phyloP scores from a whole-genome alignment of 2,329 filamentous ascomycete species.

The Didymella pinodella region DNA sequence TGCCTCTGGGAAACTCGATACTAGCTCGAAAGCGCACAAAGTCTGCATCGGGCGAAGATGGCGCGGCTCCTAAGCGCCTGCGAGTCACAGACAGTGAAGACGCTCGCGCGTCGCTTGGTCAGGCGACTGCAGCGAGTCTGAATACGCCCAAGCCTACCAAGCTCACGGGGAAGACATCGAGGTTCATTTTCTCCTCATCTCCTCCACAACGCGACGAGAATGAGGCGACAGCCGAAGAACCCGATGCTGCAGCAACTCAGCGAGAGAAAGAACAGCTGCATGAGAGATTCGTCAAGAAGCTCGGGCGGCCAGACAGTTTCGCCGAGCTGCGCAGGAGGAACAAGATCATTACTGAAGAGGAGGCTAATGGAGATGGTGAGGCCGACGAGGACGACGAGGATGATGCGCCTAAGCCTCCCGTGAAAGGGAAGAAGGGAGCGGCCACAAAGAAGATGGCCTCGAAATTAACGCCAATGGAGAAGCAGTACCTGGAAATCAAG shows the following conservation, averaged over 20 bases:
- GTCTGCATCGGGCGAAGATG: constrained; percentile 52
- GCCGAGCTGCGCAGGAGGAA: constrained; percentile 70
- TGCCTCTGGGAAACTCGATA: constrained; percentile 3
- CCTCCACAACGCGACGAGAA: constrained; percentile 47
- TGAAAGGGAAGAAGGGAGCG: constrained; percentile 60
- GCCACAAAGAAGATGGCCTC: constrained; percentile 73
- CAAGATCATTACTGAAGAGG: constrained; percentile 63
- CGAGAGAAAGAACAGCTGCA: constrained; percentile 76
- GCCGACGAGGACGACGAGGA: constrained; percentile 66
- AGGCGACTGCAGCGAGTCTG: constrained; percentile 32
- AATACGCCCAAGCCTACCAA: constrained; percentile 46
- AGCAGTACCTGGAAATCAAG: constrained; percentile 94
- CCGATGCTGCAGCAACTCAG: constrained; percentile 61
- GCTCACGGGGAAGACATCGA: constrained; percentile 61
- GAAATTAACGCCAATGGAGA: constrained; percentile 94
- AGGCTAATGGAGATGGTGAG: constrained; percentile 58
- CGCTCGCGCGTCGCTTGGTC: constrained; percentile 33
- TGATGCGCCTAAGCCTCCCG: constrained; percentile 58
- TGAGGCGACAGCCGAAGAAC: constrained; percentile 50
- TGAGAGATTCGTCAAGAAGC: constrained; percentile 84
- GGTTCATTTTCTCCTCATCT: constrained; percentile 66
- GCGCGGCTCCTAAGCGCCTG: constrained; percentile 53
- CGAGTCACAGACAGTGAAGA: constrained; percentile 30
- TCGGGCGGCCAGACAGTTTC: constrained; percentile 85
- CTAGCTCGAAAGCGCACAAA: constrained; percentile 37